Percentiles rank a stretch among this genome's conserved stretches.
These are phyloP conservation scores for Bondarzewia mesenterica DNA, from an alignment of 1,284 basidiomycete genomes.

Conservation along the genomic window DNA sequence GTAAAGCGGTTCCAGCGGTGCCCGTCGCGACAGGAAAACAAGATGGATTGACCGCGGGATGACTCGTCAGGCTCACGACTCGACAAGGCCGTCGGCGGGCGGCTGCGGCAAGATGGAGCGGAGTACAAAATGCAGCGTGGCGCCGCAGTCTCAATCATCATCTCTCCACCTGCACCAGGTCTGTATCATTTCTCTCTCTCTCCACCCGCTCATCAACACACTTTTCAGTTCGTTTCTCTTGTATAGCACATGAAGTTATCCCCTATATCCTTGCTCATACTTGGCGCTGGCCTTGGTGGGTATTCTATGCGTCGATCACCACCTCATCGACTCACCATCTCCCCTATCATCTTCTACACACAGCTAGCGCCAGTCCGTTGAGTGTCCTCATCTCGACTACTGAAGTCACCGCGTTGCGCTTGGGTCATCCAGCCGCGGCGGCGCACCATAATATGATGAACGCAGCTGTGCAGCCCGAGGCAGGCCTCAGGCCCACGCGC, in stretches of 20 bases:
- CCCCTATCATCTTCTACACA: not conserved
- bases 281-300: slow-evolving; percentile 30
- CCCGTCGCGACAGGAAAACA: too few relatives aligned
- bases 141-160: not conserved
- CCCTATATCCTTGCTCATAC: slow-evolving; percentile 16
- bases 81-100: too few relatives aligned
- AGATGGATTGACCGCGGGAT: too few relatives aligned
- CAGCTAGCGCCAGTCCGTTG: slow-evolving; percentile 29
- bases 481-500: slow-evolving; percentile 9
- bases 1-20: too few relatives aligned
- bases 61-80: too few relatives aligned
- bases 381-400: slow-evolving; percentile 23
- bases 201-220: not conserved
- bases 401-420: slow-evolving; percentile 20
- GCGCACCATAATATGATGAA: slow-evolving; percentile 2
- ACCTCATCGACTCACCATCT: not conserved
- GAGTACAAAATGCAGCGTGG: not conserved
- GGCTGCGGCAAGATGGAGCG: too few relatives aligned
- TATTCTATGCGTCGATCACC: not conserved
- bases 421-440: slow-evolving; percentile 18
- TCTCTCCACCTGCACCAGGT: not conserved
- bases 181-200: not conserved
- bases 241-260: not conserved
- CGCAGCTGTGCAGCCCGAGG: slow-evolving; percentile 6
- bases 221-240: not conserved